Conservation (phyloP, 768 basidiomycete species). For the Hypholoma fasciculare region DNA sequence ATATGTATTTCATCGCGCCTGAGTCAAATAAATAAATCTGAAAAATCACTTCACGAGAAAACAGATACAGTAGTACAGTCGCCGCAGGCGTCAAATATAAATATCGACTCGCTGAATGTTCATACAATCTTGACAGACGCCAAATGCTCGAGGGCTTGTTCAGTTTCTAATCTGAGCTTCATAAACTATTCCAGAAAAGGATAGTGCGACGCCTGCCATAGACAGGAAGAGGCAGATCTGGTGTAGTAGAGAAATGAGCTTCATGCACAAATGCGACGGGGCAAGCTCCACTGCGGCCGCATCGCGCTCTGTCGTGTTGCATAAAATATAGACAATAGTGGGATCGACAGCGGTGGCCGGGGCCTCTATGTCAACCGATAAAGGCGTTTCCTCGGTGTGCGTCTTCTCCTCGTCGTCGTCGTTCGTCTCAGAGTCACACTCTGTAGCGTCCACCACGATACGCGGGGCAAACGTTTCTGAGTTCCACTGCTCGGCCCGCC, state of each 20-base stretch:
- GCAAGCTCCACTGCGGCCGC: neutral
- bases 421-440: neutral
- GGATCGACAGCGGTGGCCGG: no score
- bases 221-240: neutral
- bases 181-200: neutral
- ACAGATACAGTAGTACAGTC: no score
- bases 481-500: neutral
- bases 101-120: no score
- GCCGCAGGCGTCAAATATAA: no score
- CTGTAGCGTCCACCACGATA: neutral
- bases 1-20: no score
- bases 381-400: no score
- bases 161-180: neutral
- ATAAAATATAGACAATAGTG: no score
- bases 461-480: neutral
- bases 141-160: neutral
- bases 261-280: neutral
- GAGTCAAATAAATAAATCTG: no score
- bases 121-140: neutral
- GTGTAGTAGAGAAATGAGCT: neutral
- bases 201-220: neutral
- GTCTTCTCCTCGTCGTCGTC: no score
- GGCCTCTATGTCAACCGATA: no score
- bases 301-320: neutral
- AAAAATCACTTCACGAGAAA: no score